A percentile compares a stretch with the other conserved stretches of the same genome.
These are phyloP conservation scores for Chrysochromulina tobinii DNA, from an alignment of 78 protist genomes.

Conservation along the genomic window DNA sequence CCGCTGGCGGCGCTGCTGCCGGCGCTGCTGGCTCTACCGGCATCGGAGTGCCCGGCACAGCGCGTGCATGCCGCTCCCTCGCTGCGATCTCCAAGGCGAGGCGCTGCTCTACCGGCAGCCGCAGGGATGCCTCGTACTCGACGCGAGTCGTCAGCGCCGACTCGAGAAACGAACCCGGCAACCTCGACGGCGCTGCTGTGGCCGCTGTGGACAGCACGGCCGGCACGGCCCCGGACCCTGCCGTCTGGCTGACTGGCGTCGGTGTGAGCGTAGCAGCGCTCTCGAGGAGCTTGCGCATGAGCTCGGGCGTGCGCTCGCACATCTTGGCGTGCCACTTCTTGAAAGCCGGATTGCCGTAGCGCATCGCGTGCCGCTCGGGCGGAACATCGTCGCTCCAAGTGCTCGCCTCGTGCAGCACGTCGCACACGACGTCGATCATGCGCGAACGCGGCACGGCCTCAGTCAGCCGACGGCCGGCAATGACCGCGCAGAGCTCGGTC, in stretches of 20 bases:
- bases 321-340: constrained; percentile 29
- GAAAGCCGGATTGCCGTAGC: constrained; percentile 88
- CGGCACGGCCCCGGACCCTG: too few species aligned
- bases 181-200: neutral
- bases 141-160: too few species aligned
- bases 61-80: too few species aligned
- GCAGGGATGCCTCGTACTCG: too few species aligned
- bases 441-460: neutral
- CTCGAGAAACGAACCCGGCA: neutral
- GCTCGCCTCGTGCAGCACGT: constrained; percentile 38
- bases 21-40: too few species aligned
- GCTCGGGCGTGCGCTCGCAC: neutral
- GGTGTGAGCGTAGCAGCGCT: neutral
- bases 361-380: constrained; percentile 64
- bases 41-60: too few species aligned
- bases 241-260: neutral
- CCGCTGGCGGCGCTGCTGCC: neutral
- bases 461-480: neutral
- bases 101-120: too few species aligned
- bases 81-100: too few species aligned
- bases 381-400: constrained; percentile 61
- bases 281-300: neutral
- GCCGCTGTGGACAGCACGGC: too few species aligned
- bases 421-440: neutral
- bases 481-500: neutral